A percentile compares a stretch with the other conserved stretches of the same genome.
Evolutionary conservation across 2,329 filamentous ascomycete genomes (phyloP).

Genomic region (Arthrobotrys musiformis): DNA sequence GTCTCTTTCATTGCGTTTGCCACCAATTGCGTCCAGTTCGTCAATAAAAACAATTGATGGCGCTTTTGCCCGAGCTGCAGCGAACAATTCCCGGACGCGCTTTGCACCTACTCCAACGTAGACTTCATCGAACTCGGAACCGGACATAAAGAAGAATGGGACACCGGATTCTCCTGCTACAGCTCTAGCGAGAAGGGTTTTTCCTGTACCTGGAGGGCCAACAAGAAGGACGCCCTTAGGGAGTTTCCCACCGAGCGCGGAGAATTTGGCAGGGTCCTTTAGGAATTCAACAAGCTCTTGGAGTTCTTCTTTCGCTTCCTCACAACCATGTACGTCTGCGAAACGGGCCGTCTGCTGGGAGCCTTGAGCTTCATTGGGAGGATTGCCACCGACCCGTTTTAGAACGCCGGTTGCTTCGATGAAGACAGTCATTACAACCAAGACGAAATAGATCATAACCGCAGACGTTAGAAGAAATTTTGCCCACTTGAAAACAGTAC

Average conservation of each 20-base stretch:
- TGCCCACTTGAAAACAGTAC: constrained; percentile 86
- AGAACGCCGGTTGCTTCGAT: constrained; percentile 83
- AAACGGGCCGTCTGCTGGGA: constrained; percentile 93
- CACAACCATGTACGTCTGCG: constrained; percentile 92
- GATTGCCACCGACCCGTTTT: constrained; percentile 78
- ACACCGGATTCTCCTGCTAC: constrained; percentile 97
- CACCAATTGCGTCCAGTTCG: constrained; percentile 91
- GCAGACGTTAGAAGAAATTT: constrained; percentile 84
- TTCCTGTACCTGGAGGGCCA: constrained; percentile 95
- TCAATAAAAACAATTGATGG: constrained; percentile 96
- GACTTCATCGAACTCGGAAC: constrained; percentile 97
- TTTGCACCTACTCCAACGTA: constrained; percentile 98
- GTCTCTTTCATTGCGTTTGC: constrained; percentile 90
- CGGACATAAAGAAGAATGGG: constrained; percentile 99
- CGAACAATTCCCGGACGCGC: constrained; percentile 92
- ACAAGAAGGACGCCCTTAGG: constrained; percentile 96
- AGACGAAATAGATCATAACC: constrained; percentile 79
- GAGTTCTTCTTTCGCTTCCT: constrained; percentile 97
- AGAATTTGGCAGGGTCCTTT: constrained; percentile 91
- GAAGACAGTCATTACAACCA: constrained; percentile 82
- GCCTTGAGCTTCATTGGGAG: constrained; percentile 86
- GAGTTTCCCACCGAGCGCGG: constrained; percentile 91
- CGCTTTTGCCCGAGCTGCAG: constrained; percentile 82
- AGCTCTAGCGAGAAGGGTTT: constrained; percentile 92
- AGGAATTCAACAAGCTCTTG: constrained; percentile 97